Base-by-base conservation (phyloP, 768 basidiomycete genomes). In the Porphyrellus cyaneotinctus region DNA sequence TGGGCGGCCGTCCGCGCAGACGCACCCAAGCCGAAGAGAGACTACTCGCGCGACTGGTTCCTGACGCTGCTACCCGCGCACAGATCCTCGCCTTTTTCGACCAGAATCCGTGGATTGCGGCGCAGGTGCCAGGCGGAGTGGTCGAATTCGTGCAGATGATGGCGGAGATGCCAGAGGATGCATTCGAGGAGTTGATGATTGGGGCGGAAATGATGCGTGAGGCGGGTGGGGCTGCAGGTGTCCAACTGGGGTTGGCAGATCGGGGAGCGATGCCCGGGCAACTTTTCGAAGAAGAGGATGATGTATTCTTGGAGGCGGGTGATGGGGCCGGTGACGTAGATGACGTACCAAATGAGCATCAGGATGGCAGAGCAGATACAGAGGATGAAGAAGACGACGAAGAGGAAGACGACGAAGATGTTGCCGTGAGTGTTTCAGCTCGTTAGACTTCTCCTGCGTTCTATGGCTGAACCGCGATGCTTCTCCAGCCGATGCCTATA, bases 51-150 rank as follows among this genome's bases (percentile, higher is more conserved):
- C 74, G 74, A 49, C 64, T 86, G 42, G 72, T 88, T 12, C 82
- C 82, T 4, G 83, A 88, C 62, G 71, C 72, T 5, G 78, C 70
- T 8, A 74, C 83, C 43, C 74, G 85, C 28, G 72, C 71, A 14
- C 85, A 87, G 58, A 65, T 88, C 0, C 72, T 85, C 68, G 81
- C 79, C 20, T 74, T 86, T 52, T 84, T 80, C 53, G 78, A 80
- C 49, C 85, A 75, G 20, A 71, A 82, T 57, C 80, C 82, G 9
- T 68, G 71, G 12, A 67, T 90, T 13, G 76, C 74, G 15, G 74
- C 73, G 31, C 77, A 79, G 54, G 81, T 87, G 52, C 85, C 81
- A 0, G 86, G 81, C 0, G 87, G 86, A 1, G 67, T 85, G n/a
- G 68, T 81, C 20, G 80, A 85, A 60, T 82, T 87, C 57, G 78